Percentiles rank a stretch among this genome's conserved stretches.
These are phyloP conservation scores for Parastagonospora avenae DNA, from an alignment of 2,329 filamentous ascomycete genomes.

Conservation along the genomic window DNA sequence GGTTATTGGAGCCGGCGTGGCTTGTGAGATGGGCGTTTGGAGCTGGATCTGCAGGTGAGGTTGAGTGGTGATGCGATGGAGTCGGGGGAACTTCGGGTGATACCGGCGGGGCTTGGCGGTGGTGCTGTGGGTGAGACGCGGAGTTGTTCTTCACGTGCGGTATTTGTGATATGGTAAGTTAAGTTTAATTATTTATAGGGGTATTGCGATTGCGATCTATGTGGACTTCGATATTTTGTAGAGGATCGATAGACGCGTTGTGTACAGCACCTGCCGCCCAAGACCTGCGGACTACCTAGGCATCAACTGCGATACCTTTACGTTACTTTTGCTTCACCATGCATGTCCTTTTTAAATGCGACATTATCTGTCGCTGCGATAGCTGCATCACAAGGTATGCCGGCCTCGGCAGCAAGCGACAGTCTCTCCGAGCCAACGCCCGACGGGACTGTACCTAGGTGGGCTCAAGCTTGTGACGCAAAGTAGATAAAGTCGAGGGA, in stretches of 20 bases:
- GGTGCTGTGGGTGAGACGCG: background rate
- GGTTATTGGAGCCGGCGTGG: conserved; percentile 14
- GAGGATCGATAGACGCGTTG: too few relatives aligned
- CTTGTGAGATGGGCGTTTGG: conserved; percentile 38
- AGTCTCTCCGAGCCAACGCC: background rate
- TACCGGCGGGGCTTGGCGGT: conserved; percentile 25
- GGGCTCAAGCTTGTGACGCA: conserved; percentile 3
- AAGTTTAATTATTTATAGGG: too few relatives aligned
- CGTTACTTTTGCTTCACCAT: too few relatives aligned
- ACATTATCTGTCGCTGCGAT: background rate
- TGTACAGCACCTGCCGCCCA: too few relatives aligned
- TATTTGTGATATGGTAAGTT: too few relatives aligned
- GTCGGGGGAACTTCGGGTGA: conserved; percentile 22
- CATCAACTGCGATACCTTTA: too few relatives aligned
- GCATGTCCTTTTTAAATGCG: too few relatives aligned
- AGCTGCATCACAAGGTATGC: background rate
- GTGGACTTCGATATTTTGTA: too few relatives aligned
- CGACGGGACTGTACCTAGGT: background rate
- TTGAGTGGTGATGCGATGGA: conserved; percentile 34
- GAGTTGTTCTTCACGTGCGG: too few relatives aligned
- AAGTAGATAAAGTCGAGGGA: background rate
- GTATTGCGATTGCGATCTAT: too few relatives aligned
- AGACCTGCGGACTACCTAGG: too few relatives aligned
- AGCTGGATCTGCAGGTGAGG: conserved; percentile 50
- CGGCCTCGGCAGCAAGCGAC: background rate